Evolutionary conservation across 805 yeast species (phyloP), one percentile per base, ranked within the genome.

Genomic region (Vanderwaltozyma yarrowii): DNA sequence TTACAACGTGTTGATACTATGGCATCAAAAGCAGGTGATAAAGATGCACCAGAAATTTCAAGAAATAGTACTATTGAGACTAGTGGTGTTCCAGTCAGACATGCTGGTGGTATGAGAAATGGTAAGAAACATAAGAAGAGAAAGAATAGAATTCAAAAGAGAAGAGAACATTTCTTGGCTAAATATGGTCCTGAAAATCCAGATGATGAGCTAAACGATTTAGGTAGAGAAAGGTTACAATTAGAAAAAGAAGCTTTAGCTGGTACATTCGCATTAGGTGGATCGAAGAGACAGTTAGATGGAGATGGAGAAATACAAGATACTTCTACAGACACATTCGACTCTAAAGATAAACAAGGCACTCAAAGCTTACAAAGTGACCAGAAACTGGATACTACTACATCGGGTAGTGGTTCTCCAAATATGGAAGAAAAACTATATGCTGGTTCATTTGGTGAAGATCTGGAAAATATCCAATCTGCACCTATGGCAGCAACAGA

Each of bases 1-100:
- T 70, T 88, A 44, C 88, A 81, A 42, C 72, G 94, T 51, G 73
- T 86, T 32, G 96, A 86, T 53, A 84, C 94, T 0, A 33, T 56
- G 7, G 39, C 37, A 37, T 10, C 25, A 15, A 32, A 28, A 4
- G 5, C 13, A 7, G 14, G 21, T 15, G 32, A 30, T 11, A 32
- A 24, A 30, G 24, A 19, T 10, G 5, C 16, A 3, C 5, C 28
- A 3, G 37, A 35, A 16, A 14, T 42, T 11, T 38, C 63, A 32
- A 49, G 62, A 46, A 39, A 67, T 0, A 64, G 64, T 32, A 67
- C 74, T 1, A 60, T 77, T 14, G 82, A 77, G 54, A 77, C 81
- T 0, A 74, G 77, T 46, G 83, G 83, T 15, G 58, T 72, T 19
- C 76, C 78, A 27, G 80, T 71, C 5, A 70, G 76, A 45, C 87